Evolutionary conservation across 257 asterid species (phyloP).

Genomic region (Forsythia viridissima): DNA sequence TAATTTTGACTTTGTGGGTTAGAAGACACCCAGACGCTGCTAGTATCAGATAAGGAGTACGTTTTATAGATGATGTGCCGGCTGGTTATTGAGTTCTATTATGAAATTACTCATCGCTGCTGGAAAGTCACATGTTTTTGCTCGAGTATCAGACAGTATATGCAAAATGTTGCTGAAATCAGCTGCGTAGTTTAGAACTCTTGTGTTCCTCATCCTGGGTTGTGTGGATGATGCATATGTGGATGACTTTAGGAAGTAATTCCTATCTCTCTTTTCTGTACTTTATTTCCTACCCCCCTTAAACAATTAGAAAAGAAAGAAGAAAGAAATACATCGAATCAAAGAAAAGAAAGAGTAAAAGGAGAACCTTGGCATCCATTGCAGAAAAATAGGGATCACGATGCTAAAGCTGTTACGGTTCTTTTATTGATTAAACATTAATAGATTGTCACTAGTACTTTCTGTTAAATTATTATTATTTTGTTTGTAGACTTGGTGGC

Average conservation of each 20-base stretch:
- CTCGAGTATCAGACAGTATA: neutral
- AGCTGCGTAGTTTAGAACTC: too few relatives aligned
- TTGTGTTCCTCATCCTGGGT: too few relatives aligned
- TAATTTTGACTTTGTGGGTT: neutral
- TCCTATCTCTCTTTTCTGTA: neutral
- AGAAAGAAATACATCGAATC: neutral
- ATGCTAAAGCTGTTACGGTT: neutral
- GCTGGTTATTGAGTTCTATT: neutral
- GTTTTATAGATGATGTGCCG: neutral
- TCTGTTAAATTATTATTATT: neutral
- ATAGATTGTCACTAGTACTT: too few relatives aligned
- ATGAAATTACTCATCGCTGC: neutral
- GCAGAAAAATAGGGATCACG: neutral
- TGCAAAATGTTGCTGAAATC: too few relatives aligned
- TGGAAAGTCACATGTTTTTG: neutral
- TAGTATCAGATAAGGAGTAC: neutral
- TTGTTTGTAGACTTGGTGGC: slow-evolving; percentile 60
- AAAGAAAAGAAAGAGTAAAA: neutral
- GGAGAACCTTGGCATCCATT: too few relatives aligned
- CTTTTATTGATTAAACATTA: too few relatives aligned
- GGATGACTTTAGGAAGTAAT: too few relatives aligned
- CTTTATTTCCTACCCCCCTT: neutral
- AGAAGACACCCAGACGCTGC: neutral
- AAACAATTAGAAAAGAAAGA: neutral
- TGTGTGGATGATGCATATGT: too few relatives aligned